Conservation (phyloP, 257 asterid species). For the Solanum appendiculatum region DNA sequence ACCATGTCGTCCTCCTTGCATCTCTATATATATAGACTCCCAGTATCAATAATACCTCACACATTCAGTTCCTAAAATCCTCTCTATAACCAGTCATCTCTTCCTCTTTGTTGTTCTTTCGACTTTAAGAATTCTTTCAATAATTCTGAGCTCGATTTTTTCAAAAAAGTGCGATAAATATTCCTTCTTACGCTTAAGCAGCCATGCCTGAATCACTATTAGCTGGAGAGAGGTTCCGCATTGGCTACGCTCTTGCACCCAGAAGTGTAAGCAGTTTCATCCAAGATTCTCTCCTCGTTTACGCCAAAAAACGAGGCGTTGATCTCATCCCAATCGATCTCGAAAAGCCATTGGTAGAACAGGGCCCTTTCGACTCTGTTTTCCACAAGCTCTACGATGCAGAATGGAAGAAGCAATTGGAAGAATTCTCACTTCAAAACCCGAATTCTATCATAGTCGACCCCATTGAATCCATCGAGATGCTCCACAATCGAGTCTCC, state of each 20-base stretch:
- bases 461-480: slow-evolving; percentile 36
- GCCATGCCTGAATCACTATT: not conserved
- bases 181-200: not conserved
- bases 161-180: not conserved
- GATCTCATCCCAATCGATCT: slow-evolving; percentile 32
- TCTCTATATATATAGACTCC: not conserved
- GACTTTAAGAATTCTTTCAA: not conserved
- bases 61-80: not conserved
- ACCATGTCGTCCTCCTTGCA: not conserved
- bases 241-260: slow-evolving; percentile 68
- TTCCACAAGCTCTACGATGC: slow-evolving; percentile 50
- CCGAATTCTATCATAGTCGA: slow-evolving; percentile 50
- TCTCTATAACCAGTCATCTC: not conserved
- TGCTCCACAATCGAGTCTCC: slow-evolving; percentile 59
- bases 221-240: slow-evolving; percentile 18
- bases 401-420: slow-evolving; percentile 44
- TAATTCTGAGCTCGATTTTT: not conserved
- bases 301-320: slow-evolving; percentile 41
- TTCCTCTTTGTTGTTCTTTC: not conserved
- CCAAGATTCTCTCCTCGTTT: slow-evolving; percentile 42
- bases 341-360: slow-evolving; percentile 42
- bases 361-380: slow-evolving; percentile 52
- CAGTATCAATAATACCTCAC: not conserved
- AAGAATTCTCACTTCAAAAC: slow-evolving; percentile 12
- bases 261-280: slow-evolving; percentile 53